Evolutionary conservation across 1,284 basidiomycete species (phyloP).

Genomic region (Ganoderma boninense): DNA sequence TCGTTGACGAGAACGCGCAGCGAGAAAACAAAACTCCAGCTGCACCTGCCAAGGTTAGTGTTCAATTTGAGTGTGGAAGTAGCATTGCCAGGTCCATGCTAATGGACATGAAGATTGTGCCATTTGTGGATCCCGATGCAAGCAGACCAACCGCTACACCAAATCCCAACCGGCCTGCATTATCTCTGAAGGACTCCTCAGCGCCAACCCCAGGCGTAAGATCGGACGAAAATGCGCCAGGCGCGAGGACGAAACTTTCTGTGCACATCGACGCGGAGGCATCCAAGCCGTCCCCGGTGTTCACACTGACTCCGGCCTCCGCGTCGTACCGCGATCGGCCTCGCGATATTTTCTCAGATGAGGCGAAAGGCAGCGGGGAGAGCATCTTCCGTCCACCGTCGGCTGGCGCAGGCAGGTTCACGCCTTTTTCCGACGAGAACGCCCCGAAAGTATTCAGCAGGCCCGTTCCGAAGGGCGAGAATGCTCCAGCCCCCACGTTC

Average conservation of each 20-base stretch:
- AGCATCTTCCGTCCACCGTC: conserved; percentile 30
- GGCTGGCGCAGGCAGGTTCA: conserved; percentile 40
- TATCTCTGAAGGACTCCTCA: conserved; percentile 47
- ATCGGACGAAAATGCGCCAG: conserved; percentile 42
- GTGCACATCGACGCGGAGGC: conserved; percentile 27
- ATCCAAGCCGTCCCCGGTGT: conserved; percentile 42
- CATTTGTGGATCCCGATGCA: conserved; percentile 41
- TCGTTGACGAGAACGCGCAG: conserved; percentile 66
- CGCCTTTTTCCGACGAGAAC: conserved; percentile 60
- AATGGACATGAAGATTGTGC: conserved; percentile 37
- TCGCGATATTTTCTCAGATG: conserved; percentile 54
- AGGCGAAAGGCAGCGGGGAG: conserved; percentile 46
- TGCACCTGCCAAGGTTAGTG: conserved; percentile 50
- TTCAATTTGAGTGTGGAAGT: background rate
- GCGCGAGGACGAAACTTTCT: conserved; percentile 31
- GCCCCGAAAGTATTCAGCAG: conserved; percentile 76
- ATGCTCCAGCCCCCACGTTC: conserved; percentile 45
- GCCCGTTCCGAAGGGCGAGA: conserved; percentile 57
- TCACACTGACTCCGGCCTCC: conserved; percentile 67
- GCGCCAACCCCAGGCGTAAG: conserved; percentile 17
- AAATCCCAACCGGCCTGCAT: conserved; percentile 45
- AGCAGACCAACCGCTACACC: conserved; percentile 40
- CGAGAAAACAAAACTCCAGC: conserved; percentile 57
- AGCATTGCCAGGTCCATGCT: background rate
- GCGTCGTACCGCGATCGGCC: conserved; percentile 48